These are phyloP conservation scores for Populus trichocarpa DNA, from an alignment of 441 rosid genomes.

Conservation along the genomic window DNA sequence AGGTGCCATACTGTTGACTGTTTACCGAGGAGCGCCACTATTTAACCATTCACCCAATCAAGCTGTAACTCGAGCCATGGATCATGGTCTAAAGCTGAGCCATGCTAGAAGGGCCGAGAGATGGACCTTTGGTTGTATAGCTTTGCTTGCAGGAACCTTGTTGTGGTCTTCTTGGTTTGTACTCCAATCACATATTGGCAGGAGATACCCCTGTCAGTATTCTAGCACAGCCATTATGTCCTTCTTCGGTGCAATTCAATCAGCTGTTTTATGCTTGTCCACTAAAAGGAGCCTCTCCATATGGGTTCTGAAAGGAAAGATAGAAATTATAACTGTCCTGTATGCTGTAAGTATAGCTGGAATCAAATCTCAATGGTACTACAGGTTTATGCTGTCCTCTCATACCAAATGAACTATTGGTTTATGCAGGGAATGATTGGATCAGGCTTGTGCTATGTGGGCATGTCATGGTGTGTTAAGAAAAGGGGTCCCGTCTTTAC, in stretches of 20 bases:
- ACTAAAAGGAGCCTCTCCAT: slow-evolving; percentile 33
- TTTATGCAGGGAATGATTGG: slow-evolving; percentile 54
- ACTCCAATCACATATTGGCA: slow-evolving; percentile 45
- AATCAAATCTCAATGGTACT: neutral
- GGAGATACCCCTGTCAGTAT: slow-evolving; percentile 50
- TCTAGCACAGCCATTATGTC: slow-evolving; percentile 59
- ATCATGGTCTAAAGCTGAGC: slow-evolving; percentile 13
- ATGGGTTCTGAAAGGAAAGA: slow-evolving; percentile 47
- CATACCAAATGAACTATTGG: neutral
- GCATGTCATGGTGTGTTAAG: slow-evolving; percentile 73
- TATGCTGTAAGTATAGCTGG: slow-evolving; percentile 39
- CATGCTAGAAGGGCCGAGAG: slow-evolving; percentile 26
- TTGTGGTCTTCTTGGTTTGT: slow-evolving; percentile 65
- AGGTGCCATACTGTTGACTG: slow-evolving; percentile 47
- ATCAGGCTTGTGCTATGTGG: slow-evolving; percentile 9
- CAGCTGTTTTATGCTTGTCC: slow-evolving; percentile 41
- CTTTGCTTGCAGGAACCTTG: slow-evolving; percentile 38
- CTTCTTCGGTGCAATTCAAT: slow-evolving; percentile 56
- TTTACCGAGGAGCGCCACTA: slow-evolving; percentile 50
- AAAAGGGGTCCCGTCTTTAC: slow-evolving; percentile 64
- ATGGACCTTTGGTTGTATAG: slow-evolving; percentile 47
- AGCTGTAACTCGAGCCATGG: slow-evolving; percentile 4
- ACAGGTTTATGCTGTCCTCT: neutral
- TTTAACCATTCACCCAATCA: slow-evolving; percentile 22
- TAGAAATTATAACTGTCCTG: slow-evolving; percentile 43